These are phyloP conservation scores for Pichia exigua DNA, from an alignment of 805 yeast genomes.

Conservation along the genomic window DNA sequence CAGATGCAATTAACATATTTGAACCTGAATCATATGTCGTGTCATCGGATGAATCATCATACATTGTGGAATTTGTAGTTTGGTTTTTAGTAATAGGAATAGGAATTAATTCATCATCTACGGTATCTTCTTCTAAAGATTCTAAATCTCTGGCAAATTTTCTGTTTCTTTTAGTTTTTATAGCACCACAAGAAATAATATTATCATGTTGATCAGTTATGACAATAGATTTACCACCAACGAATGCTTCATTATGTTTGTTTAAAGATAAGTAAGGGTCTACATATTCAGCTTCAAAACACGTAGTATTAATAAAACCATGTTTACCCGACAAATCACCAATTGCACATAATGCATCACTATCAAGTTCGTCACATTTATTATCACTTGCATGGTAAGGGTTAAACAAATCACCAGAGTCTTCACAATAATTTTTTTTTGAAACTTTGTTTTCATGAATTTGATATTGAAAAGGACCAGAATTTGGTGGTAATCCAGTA, in stretches of 20 bases:
- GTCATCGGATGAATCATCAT: neutral
- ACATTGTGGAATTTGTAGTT: neutral
- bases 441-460: slow-evolving; percentile 55
- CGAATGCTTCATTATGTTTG: slow-evolving; percentile 44
- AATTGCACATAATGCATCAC: slow-evolving; percentile 55
- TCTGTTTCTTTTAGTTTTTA: slow-evolving; percentile 28
- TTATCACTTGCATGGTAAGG: slow-evolving; percentile 50
- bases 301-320: slow-evolving; percentile 63
- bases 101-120: neutral
- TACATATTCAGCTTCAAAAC: slow-evolving; percentile 53
- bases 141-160: slow-evolving; percentile 21
- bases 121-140: slow-evolving; percentile 5
- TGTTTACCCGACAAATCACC: slow-evolving; percentile 78
- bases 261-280: slow-evolving; percentile 63
- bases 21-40: slow-evolving; percentile 7
- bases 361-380: slow-evolving; percentile 39
- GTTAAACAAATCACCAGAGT: slow-evolving; percentile 51
- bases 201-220: slow-evolving; percentile 50
- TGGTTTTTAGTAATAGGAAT: slow-evolving; percentile 8
- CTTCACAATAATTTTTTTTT: slow-evolving; percentile 43
- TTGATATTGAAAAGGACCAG: slow-evolving; percentile 66
- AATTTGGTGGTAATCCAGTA: slow-evolving; percentile 57
- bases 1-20: slow-evolving; percentile 6
- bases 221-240: slow-evolving; percentile 50
- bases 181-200: slow-evolving; percentile 57